Percentiles rank a stretch among this genome's conserved stretches.
These are phyloP conservation scores for Clonostachys sp. DNA, from an alignment of 2,329 filamentous ascomycete genomes.

Conservation along the genomic window DNA sequence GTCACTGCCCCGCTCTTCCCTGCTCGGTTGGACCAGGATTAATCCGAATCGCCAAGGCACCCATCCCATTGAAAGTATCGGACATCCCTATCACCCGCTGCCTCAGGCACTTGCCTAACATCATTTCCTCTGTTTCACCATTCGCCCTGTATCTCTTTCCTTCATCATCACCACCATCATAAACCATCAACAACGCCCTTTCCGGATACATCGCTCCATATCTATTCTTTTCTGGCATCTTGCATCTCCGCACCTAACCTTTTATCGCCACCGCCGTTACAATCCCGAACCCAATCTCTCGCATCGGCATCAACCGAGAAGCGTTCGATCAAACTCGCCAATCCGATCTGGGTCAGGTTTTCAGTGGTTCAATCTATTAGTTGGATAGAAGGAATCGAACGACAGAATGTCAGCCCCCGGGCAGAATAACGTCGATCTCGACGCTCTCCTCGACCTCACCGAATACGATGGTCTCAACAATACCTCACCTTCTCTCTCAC, in stretches of 20 bases:
- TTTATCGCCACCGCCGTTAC: background rate
- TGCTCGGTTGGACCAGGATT: background rate
- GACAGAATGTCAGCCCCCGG: constrained; percentile 30
- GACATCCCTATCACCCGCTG: background rate
- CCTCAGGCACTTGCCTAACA: background rate
- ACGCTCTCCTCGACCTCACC: constrained; percentile 55
- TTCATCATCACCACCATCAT: constrained; percentile 1
- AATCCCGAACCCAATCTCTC: background rate
- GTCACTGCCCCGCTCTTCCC: background rate
- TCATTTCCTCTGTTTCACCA: background rate
- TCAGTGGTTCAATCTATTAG: too few species aligned
- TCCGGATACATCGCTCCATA: background rate
- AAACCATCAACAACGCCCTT: background rate
- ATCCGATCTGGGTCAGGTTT: too few species aligned
- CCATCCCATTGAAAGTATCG: background rate
- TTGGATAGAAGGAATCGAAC: background rate
- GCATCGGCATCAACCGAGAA: background rate
- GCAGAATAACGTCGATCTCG: constrained; percentile 45
- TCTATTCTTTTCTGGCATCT: background rate
- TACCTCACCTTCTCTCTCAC: constrained; percentile 57
- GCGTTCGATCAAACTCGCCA: background rate
- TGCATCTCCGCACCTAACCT: background rate
- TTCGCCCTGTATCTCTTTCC: background rate
- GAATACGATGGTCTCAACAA: constrained; percentile 55
- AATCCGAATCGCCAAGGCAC: constrained; percentile 2